Evolutionary conservation across 495 filamentous ascomycete genomes (phyloP).

Genomic region (Xylaria longipes): DNA sequence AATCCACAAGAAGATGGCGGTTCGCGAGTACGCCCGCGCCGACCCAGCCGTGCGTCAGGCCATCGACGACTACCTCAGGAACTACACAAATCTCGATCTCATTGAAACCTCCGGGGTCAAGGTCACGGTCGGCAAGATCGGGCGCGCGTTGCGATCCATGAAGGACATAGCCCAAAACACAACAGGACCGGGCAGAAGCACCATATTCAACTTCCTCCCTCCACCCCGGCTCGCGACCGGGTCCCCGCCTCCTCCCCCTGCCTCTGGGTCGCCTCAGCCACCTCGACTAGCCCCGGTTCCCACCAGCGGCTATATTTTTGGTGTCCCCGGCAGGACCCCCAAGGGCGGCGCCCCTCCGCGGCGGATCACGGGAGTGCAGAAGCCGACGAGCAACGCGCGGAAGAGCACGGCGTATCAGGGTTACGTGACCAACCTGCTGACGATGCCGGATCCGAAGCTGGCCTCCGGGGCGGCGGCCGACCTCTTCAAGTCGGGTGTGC

Average conservation of each 20-base stretch:
- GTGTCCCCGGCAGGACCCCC: background rate
- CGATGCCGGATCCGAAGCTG: background rate
- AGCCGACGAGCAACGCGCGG: background rate
- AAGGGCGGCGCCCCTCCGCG: background rate
- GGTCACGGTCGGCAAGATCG: background rate
- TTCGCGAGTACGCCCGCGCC: slow-evolving; percentile 22
- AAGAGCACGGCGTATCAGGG: background rate
- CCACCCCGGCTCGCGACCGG: background rate
- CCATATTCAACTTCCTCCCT: background rate
- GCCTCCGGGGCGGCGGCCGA: background rate
- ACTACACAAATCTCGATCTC: background rate
- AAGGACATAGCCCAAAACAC: background rate
- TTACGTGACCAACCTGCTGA: slow-evolving; percentile 12
- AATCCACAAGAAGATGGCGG: slow-evolving; percentile 19
- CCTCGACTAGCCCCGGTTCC: background rate
- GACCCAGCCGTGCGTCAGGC: slow-evolving; percentile 28
- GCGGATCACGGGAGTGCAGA: background rate
- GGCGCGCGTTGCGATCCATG: background rate
- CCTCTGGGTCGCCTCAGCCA: background rate
- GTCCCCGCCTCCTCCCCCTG: background rate
- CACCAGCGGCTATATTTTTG: background rate
- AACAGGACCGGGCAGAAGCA: background rate
- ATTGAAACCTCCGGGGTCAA: background rate
- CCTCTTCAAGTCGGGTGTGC: background rate
- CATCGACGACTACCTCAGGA: slow-evolving; percentile 30